Percentiles rank a stretch among this genome's conserved stretches.
phyloP scores from a whole-genome alignment of 805 yeast genomes.

The Metschnikowia borealis region DNA sequence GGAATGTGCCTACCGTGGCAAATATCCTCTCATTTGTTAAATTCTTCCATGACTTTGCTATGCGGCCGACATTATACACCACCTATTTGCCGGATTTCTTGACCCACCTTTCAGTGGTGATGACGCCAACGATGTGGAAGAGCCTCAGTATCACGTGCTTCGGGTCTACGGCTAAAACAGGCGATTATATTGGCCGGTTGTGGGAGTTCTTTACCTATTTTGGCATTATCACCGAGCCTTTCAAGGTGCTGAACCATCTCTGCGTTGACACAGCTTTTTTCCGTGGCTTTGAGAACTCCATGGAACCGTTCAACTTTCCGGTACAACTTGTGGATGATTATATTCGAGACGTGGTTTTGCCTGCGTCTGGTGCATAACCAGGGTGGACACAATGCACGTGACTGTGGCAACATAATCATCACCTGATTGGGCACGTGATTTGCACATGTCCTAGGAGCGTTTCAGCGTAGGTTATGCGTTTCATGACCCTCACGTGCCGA shows the following conservation, averaged over 20 bases:
- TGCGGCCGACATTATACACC: slow-evolving; percentile 6
- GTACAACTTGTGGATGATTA: slow-evolving; percentile 11
- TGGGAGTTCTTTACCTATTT: slow-evolving; percentile 14
- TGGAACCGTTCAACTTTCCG: slow-evolving; percentile 10
- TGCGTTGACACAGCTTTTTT: slow-evolving; percentile 13
- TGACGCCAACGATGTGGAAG: slow-evolving; percentile 9
- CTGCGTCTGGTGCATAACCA: slow-evolving; percentile 3
- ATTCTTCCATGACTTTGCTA: slow-evolving; percentile 10
- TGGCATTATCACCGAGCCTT: slow-evolving; percentile 5
- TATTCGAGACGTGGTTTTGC: slow-evolving; percentile 10
- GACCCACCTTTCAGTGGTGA: slow-evolving; percentile 5
- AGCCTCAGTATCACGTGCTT: slow-evolving; percentile 10
- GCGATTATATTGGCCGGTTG: slow-evolving; percentile 10
- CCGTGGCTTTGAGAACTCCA: slow-evolving; percentile 9
- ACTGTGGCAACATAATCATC: neutral
- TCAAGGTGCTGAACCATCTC: slow-evolving; percentile 7
- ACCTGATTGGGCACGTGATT: neutral
- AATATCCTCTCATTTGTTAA: slow-evolving; percentile 6
- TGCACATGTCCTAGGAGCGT: neutral
- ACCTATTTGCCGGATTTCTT: slow-evolving; percentile 8
- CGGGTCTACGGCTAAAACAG: slow-evolving; percentile 8
- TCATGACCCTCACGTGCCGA: slow-evolving; percentile 5
- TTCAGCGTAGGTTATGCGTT: neutral
- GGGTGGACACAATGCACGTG: neutral
- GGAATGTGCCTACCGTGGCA: slow-evolving; percentile 9